phyloP scores from a whole-genome alignment of 805 yeast species.

The Barnettozyma sucrosica region DNA sequence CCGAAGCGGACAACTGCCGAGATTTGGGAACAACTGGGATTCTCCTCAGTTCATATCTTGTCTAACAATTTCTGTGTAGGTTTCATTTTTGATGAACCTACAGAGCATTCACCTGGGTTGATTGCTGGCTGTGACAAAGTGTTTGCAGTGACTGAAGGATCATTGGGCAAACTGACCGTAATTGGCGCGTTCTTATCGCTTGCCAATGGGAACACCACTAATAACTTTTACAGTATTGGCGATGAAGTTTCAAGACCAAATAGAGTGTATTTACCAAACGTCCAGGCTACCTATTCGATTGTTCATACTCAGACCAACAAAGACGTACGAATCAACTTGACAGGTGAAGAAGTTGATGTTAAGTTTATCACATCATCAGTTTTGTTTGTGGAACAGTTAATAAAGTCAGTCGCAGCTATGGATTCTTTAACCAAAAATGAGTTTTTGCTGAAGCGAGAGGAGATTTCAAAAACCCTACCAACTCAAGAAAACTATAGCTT shows the following conservation, averaged over 20 bases:
- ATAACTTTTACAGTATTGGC: conserved; percentile 41
- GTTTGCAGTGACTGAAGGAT: conserved; percentile 56
- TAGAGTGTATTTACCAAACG: conserved; percentile 62
- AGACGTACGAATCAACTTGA: conserved; percentile 44
- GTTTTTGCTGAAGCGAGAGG: neutral
- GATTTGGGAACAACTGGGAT: conserved; percentile 7
- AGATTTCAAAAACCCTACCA: neutral
- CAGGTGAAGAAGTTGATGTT: conserved; percentile 68
- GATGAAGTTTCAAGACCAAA: conserved; percentile 46
- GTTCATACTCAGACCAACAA: conserved; percentile 22
- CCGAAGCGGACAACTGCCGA: conserved; percentile 1
- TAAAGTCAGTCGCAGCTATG: conserved; percentile 41
- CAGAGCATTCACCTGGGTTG: conserved; percentile 54
- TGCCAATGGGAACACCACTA: conserved; percentile 54
- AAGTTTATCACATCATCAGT: conserved; percentile 54
- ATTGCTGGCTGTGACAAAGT: conserved; percentile 72
- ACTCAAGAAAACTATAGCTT: conserved; percentile 15
- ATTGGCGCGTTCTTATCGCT: conserved; percentile 65
- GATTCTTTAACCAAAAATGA: conserved; percentile 27
- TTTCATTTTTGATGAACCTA: conserved; percentile 57
- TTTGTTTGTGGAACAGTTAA: conserved; percentile 44
- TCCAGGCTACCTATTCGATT: conserved; percentile 50
- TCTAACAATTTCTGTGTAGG: conserved; percentile 70
- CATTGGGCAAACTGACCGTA: conserved; percentile 61
- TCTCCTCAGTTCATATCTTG: conserved; percentile 49